These are phyloP conservation scores for Fibroporia radiculosa DNA, from an alignment of 768 basidiomycete genomes.

Conservation along the genomic window DNA sequence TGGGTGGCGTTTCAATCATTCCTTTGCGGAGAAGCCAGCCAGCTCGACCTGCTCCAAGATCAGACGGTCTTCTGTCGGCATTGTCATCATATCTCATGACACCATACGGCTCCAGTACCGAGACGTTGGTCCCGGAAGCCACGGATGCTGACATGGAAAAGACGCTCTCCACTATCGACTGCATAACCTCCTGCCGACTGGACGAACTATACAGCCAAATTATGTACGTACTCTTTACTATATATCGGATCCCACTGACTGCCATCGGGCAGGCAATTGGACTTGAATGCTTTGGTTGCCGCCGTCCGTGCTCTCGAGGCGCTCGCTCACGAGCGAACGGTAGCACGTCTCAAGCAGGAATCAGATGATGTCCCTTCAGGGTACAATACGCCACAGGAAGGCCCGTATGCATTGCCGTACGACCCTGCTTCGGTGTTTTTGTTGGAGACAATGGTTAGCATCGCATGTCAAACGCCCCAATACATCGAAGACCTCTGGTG, in stretches of 20 bases:
- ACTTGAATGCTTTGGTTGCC: slow-evolving; percentile 72
- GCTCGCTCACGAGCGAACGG: slow-evolving; percentile 83
- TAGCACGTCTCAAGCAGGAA: slow-evolving; percentile 67
- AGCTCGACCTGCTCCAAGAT: slow-evolving; percentile 50
- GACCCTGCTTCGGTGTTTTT: slow-evolving; percentile 95
- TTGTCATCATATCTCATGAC: slow-evolving; percentile 96
- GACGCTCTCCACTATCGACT: slow-evolving; percentile 92
- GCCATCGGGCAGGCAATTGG: slow-evolving; percentile 52
- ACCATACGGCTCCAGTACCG: slow-evolving; percentile 72
- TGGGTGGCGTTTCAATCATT: slow-evolving; percentile 90
- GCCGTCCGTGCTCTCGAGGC: slow-evolving; percentile 83
- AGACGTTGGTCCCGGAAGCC: slow-evolving; percentile 78
- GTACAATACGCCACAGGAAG: slow-evolving; percentile 27
- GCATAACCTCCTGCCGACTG: slow-evolving; percentile 85
- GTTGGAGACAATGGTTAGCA: slow-evolving; percentile 90
- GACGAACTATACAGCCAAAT: slow-evolving; percentile 95
- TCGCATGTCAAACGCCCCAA: slow-evolving; percentile 67
- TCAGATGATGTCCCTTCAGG: slow-evolving; percentile 46
- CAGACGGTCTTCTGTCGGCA: slow-evolving; percentile 88
- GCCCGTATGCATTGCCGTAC: slow-evolving; percentile 63
- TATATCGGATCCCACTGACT: background rate
- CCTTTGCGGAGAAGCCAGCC: slow-evolving; percentile 76
- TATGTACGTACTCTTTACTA: slow-evolving; percentile 48
- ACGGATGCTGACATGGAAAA: slow-evolving; percentile 89
- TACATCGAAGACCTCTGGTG: slow-evolving; percentile 88